Base-by-base conservation (phyloP, 2,329 filamentous ascomycete species). In the Cordyceps farinosa region DNA sequence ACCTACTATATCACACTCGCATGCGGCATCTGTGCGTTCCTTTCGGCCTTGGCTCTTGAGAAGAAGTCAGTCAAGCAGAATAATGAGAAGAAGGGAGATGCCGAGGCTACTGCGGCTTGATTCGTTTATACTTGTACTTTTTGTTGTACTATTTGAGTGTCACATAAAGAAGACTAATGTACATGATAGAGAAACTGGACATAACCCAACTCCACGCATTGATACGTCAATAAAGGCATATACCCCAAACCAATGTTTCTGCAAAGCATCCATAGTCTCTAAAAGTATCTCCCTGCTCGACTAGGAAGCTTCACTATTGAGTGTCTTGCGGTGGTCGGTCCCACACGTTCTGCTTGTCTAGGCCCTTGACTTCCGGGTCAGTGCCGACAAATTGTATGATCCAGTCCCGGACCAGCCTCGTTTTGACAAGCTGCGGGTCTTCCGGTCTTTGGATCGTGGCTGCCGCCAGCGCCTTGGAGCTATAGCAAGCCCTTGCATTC, bases 361-460 rank as follows among this genome's bases (percentile, higher is more conserved):
- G 61, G 67, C 9, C 68, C 15, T 30, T 69, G 8, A 58, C 62
- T 9, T 55, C 65, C 7, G 68, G 53, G 52, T 75, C 77, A 1
- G 71, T 71, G 3, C 80, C 80, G 5, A 96, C 86, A 74, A 94
- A 95, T 44, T 80, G 79, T 63, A 87, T 74, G 9, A 91, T 85
- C 92, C 92, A 97, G 66, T 89, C 85, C 68, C 84, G 85, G 42
- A 96, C 91, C 54, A 80, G 81, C 66, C 78, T 81, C 30, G 89
- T 83, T 74, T 90, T 93, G 34, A 80, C 77, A 8, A 87, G 69
- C 69, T 90, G 84, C 22, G 80, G 81, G 65, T 82, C 36, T 17
- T 34, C 30, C n/a, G 3, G 74, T 11, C 64, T 64, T n/a, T 67
- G 65, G 0, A 64, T 53, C 11, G 69, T 64, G 45, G 67, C 71